A percentile compares a stretch with the other conserved stretches of the same genome.
phyloP scores from a whole-genome alignment of 441 rosid genomes.

The Gossypium aridum region DNA sequence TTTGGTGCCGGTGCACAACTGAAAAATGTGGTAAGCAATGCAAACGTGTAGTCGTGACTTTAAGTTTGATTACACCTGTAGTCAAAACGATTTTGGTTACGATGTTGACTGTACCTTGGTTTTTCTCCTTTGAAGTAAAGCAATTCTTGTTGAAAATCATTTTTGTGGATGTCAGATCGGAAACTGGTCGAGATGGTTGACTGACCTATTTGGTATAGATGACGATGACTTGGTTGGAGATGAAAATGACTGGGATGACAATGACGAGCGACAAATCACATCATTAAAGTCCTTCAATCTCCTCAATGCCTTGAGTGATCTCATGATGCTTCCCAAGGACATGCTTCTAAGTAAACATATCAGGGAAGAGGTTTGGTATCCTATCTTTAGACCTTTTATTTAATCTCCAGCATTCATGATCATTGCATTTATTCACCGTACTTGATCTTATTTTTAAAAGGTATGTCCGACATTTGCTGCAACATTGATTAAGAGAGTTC shows the following conservation, averaged over 20 bases:
- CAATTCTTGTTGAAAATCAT: background rate
- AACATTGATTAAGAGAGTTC: conserved; percentile 70
- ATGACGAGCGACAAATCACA: conserved; percentile 30
- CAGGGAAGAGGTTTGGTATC: conserved; percentile 67
- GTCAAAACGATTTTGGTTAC: background rate
- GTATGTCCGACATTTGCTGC: conserved; percentile 85
- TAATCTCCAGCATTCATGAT: conserved; percentile 2
- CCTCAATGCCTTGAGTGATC: conserved; percentile 89
- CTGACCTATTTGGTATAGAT: conserved; percentile 79
- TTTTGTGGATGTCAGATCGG: conserved; percentile 56
- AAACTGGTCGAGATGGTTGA: conserved; percentile 96
- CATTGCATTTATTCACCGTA: conserved; percentile 7
- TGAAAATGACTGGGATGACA: conserved; percentile 28
- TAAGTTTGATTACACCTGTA: background rate
- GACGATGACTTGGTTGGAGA: conserved; percentile 44
- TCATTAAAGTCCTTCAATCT: conserved; percentile 74
- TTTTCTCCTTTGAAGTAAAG: background rate
- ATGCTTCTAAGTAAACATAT: conserved; percentile 64
- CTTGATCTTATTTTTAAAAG: conserved; percentile 29
- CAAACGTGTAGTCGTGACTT: background rate
- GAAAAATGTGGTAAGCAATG: conserved; percentile 68
- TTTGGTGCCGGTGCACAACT: conserved; percentile 95
- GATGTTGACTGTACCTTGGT: background rate
- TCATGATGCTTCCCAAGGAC: conserved; percentile 99
- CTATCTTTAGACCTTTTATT: background rate